phyloP scores from a whole-genome alignment of 2,329 filamentous ascomycete genomes.

The Hypoxylon sp. region DNA sequence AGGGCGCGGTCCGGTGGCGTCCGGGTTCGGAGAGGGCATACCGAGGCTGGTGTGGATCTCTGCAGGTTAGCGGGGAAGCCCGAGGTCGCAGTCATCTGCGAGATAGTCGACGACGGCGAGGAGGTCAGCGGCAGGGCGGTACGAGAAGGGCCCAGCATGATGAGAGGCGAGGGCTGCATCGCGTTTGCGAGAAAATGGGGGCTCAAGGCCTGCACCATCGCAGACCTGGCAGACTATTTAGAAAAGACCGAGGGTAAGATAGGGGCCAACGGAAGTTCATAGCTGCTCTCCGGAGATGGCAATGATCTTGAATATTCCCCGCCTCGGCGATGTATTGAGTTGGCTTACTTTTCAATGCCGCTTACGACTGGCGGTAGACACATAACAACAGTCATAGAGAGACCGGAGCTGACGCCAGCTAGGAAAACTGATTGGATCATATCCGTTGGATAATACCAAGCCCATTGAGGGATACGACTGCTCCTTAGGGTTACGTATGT shows the following conservation, averaged over 20 bases:
- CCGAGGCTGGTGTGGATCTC: slow-evolving; percentile 91
- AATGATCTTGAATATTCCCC: neutral
- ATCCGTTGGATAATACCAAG: slow-evolving; percentile 10
- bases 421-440: neutral
- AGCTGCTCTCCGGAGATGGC: neutral
- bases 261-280: slow-evolving; percentile 51
- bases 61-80: slow-evolving; percentile 83
- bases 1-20: slow-evolving; percentile 82
- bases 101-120: slow-evolving; percentile 87
- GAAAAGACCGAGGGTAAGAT: slow-evolving; percentile 76
- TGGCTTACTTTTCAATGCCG: neutral
- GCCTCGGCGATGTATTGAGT: neutral
- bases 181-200: slow-evolving; percentile 88
- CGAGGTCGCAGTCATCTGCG: slow-evolving; percentile 83
- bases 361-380: neutral
- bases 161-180: slow-evolving; percentile 87
- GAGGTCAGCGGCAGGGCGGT: slow-evolving; percentile 73
- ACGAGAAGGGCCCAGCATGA: slow-evolving; percentile 79
- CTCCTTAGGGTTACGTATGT: neutral
- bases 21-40: slow-evolving; percentile 81
- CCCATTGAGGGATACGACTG: slow-evolving; percentile 21
- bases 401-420: neutral
- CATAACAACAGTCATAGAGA: neutral
- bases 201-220: slow-evolving; percentile 93
- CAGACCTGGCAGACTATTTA: slow-evolving; percentile 82